Percentiles rank a stretch among this genome's conserved stretches.
Evolutionary conservation across 2,329 filamentous ascomycete species (phyloP).

Genomic region (Aspergillus amoenus): DNA sequence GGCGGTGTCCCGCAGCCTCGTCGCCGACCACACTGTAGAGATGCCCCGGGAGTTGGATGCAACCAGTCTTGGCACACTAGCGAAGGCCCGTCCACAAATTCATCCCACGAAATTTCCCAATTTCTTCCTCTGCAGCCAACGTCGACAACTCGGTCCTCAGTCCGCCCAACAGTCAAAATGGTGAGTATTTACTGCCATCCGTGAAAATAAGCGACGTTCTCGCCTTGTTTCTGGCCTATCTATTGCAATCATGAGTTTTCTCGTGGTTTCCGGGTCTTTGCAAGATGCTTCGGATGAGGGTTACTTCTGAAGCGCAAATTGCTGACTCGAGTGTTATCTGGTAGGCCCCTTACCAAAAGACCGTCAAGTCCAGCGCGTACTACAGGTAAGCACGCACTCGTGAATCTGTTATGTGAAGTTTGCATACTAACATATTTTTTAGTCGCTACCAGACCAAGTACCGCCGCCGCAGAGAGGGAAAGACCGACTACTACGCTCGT

Average conservation of each 20-base stretch:
- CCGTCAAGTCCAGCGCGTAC: conserved; percentile 97
- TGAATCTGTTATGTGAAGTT: background rate
- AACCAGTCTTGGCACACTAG: conserved; percentile 33
- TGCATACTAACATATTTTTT: conserved; percentile 23
- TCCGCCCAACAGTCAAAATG: conserved; percentile 44
- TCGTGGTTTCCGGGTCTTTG: conserved; percentile 64
- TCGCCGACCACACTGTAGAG: conserved; percentile 39
- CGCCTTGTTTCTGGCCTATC: conserved; percentile 9
- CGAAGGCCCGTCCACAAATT: conserved; percentile 44
- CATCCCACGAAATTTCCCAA: conserved; percentile 32
- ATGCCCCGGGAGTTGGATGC: conserved; percentile 28
- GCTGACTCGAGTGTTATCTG: conserved; percentile 78
- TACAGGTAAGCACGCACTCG: conserved; percentile 72
- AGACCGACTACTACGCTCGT: conserved; percentile 99
- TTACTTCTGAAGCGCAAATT: conserved; percentile 96
- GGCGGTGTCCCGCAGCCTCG: conserved; percentile 23
- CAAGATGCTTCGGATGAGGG: conserved; percentile 94
- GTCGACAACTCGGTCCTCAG: conserved; percentile 36
- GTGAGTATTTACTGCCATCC: conserved; percentile 38
- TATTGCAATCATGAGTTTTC: conserved; percentile 11
- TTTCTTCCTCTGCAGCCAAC: conserved; percentile 32
- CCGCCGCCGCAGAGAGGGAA: conserved; percentile 91
- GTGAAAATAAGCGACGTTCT: conserved; percentile 24
- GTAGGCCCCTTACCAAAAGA: conserved; percentile 81
- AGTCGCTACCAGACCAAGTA: conserved; percentile 99